Evolutionary conservation across 1,284 basidiomycete species (phyloP).

Genomic region (Malassezia nana): DNA sequence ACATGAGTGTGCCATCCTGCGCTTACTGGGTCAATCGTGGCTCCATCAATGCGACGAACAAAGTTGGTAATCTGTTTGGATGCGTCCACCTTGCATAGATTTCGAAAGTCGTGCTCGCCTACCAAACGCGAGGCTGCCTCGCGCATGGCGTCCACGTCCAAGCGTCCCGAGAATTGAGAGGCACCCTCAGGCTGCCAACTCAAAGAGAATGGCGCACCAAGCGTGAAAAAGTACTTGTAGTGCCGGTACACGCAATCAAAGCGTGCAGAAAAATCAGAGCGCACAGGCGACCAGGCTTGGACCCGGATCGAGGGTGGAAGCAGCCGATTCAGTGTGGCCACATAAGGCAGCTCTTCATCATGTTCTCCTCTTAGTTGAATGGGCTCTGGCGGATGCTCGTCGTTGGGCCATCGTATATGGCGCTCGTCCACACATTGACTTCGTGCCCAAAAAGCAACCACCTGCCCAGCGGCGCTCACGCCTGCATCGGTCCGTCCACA

Average conservation of each 20-base stretch:
- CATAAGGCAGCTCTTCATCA: constrained; percentile 62
- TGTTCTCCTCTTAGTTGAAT: constrained; percentile 1
- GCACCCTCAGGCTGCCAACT: constrained; percentile 10
- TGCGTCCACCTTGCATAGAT: constrained; percentile 88
- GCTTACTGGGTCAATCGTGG: constrained; percentile 54
- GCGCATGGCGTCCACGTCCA: constrained; percentile 58
- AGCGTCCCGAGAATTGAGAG: constrained; percentile 11
- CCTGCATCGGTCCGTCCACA: constrained; percentile 92
- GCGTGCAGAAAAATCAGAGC: constrained; percentile 68
- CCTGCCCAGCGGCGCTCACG: constrained; percentile 87
- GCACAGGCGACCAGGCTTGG: constrained; percentile 91
- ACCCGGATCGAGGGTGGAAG: constrained; percentile 80
- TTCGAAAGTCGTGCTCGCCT: constrained; percentile 91
- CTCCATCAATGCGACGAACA: constrained; percentile 58
- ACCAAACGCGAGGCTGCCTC: constrained; percentile 63
- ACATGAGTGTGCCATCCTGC: constrained; percentile 20
- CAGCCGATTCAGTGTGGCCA: constrained; percentile 73
- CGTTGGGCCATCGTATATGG: not conserved
- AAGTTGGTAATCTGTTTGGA: constrained; percentile 82
- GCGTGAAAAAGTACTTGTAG: constrained; percentile 84
- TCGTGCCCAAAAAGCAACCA: constrained; percentile 68
- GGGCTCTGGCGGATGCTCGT: not conserved
- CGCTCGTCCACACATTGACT: constrained; percentile 39
- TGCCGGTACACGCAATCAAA: constrained; percentile 79
- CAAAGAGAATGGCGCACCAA: constrained; percentile 27